Percentiles rank a stretch among this genome's conserved stretches.
Evolutionary conservation across 805 yeast genomes (phyloP).

Genomic region (Wickerhamomyces bovis): DNA sequence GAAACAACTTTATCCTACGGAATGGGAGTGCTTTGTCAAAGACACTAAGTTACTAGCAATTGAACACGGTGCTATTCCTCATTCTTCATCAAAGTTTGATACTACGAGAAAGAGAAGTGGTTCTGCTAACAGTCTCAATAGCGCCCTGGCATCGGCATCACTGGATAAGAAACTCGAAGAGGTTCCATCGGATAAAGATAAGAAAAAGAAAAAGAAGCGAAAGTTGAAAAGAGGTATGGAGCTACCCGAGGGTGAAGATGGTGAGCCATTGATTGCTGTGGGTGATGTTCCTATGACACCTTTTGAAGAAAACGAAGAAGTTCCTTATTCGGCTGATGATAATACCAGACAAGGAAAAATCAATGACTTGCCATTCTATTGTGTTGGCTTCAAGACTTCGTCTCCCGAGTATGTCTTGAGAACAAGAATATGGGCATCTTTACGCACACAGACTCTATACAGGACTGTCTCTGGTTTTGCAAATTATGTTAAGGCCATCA

Average conservation of each 20-base stretch:
- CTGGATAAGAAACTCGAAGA: not conserved
- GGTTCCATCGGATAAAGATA: not conserved
- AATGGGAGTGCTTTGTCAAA: slow-evolving; percentile 76
- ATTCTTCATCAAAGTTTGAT: slow-evolving; percentile 16
- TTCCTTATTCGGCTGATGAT: slow-evolving; percentile 27
- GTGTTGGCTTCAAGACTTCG: slow-evolving; percentile 66
- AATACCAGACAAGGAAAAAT: slow-evolving; percentile 35
- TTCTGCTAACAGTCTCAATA: not conserved
- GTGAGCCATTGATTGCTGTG: not conserved
- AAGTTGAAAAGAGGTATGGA: not conserved
- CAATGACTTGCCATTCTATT: slow-evolving; percentile 63
- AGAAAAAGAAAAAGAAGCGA: not conserved
- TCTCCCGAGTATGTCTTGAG: slow-evolving; percentile 57
- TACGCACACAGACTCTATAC: slow-evolving; percentile 77
- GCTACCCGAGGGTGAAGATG: not conserved
- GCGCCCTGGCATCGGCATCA: not conserved
- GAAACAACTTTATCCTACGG: slow-evolving; percentile 62
- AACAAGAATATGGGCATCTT: slow-evolving; percentile 84
- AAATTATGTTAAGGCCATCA: slow-evolving; percentile 72
- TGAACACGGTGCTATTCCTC: slow-evolving; percentile 38
- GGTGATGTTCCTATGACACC: slow-evolving; percentile 4
- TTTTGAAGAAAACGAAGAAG: slow-evolving; percentile 26
- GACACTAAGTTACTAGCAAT: slow-evolving; percentile 65
- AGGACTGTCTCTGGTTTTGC: slow-evolving; percentile 80
- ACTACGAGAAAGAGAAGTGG: slow-evolving; percentile 11